Conservation (phyloP, 73 alveolate genomes). For the Breviolum minutum region DNA sequence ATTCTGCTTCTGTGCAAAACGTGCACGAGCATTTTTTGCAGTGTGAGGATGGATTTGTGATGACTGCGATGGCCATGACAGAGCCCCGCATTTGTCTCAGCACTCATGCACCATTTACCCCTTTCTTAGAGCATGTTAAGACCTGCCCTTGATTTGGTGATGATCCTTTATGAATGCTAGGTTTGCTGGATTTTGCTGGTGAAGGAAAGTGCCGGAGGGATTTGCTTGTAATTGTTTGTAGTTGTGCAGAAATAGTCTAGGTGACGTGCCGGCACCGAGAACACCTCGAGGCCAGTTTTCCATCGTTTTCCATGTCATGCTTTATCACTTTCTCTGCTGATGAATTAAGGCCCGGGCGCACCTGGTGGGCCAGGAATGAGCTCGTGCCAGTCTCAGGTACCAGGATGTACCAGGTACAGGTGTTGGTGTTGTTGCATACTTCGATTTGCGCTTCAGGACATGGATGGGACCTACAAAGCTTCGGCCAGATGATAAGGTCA, state of each 20-base stretch:
- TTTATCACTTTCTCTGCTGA: not conserved
- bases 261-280: slow-evolving; percentile 38
- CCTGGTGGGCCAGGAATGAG: slow-evolving; percentile 45
- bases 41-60: not conserved
- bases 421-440: not conserved
- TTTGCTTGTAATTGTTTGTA: too few species aligned
- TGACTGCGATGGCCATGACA: not conserved
- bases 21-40: not conserved
- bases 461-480: not conserved
- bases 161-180: too few species aligned
- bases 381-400: not conserved
- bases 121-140: too few species aligned
- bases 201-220: too few species aligned
- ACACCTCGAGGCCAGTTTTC: slow-evolving; percentile 38
- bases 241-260: not conserved
- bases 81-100: not conserved
- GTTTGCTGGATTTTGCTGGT: too few species aligned
- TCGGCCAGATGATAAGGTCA: slow-evolving; percentile 26
- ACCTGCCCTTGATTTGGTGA: too few species aligned
- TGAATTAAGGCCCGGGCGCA: not conserved
- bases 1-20: too few species aligned
- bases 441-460: not conserved
- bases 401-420: not conserved
- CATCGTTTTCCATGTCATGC: not conserved
- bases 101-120: too few species aligned